phyloP scores from a whole-genome alignment of 2,329 filamentous ascomycete species.

The Pyrenophora tritici-repentis region DNA sequence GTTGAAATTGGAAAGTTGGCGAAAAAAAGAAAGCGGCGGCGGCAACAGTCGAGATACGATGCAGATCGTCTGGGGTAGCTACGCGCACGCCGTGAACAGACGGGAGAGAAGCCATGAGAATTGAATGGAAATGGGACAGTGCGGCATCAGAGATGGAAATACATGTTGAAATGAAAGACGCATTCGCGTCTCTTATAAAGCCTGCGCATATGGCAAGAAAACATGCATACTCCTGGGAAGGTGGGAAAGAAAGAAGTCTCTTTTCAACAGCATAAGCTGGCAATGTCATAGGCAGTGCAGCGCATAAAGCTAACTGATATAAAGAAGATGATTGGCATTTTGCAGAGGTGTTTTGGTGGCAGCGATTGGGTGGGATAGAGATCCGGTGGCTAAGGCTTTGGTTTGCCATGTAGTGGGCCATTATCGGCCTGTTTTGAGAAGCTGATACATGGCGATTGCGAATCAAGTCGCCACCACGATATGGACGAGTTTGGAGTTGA shows the following conservation, averaged over 20 bases:
- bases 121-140: background rate
- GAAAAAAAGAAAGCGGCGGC: constrained; percentile 38
- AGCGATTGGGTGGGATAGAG: constrained; percentile 3
- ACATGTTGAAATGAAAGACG: background rate
- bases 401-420: background rate
- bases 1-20: constrained; percentile 37
- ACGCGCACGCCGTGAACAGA: constrained; percentile 26
- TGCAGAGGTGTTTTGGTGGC: background rate
- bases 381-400: background rate
- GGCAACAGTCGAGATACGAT: constrained; percentile 35
- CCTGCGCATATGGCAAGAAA: background rate
- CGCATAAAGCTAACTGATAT: constrained; percentile 1
- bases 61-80: constrained; percentile 30
- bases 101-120: constrained; percentile 20
- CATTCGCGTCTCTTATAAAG: background rate
- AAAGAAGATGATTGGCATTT: background rate
- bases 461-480: background rate
- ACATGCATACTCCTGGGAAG: background rate
- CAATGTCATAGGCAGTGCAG: background rate
- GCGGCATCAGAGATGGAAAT: background rate
- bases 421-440: too few species aligned
- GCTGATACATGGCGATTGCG: background rate
- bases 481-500: background rate
- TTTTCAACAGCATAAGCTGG: background rate
- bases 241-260: background rate